Conservation (phyloP, 768 basidiomycete genomes). For the Hebeloma cylindrosporum region DNA sequence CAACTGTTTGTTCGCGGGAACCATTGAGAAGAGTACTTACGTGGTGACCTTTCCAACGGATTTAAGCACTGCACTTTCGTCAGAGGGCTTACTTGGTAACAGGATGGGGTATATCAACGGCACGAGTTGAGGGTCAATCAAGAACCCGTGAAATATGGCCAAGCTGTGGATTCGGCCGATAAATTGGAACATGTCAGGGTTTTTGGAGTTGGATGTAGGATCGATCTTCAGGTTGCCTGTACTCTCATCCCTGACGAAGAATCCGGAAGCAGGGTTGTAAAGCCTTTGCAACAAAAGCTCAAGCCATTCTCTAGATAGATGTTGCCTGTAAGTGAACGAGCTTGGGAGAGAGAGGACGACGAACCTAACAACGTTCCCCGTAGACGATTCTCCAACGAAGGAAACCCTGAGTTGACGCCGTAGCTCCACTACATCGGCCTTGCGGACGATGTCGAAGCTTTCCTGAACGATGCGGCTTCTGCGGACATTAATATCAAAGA, state of each 20-base stretch:
- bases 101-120: slow-evolving; percentile 21
- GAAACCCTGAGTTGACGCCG: slow-evolving; percentile 65
- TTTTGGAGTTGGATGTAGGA: slow-evolving; percentile 65
- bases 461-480: slow-evolving; percentile 81
- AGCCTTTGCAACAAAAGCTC: slow-evolving; percentile 77
- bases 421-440: slow-evolving; percentile 61
- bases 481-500: slow-evolving; percentile 80
- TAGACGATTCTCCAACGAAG: slow-evolving; percentile 72
- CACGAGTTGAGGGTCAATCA: slow-evolving; percentile 24
- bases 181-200: slow-evolving; percentile 78
- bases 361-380: slow-evolving; percentile 67
- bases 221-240: slow-evolving; percentile 74
- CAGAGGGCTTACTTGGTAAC: slow-evolving; percentile 6
- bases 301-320: slow-evolving; percentile 68
- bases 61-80: slow-evolving; percentile 14
- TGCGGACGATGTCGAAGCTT: slow-evolving; percentile 78
- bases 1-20: too few relatives aligned
- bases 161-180: slow-evolving; percentile 71
- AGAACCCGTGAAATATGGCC: slow-evolving; percentile 64
- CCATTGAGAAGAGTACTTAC: slow-evolving; percentile 6
- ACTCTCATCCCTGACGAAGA: slow-evolving; percentile 66
- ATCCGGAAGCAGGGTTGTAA: slow-evolving; percentile 73
- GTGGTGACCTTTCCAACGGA: slow-evolving; percentile 13
- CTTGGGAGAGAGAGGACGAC: slow-evolving; percentile 16
- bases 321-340: slow-evolving; percentile 1